These are phyloP conservation scores for Globisporangium middletonii DNA, from an alignment of 352 stramenopile species.

Conservation along the genomic window DNA sequence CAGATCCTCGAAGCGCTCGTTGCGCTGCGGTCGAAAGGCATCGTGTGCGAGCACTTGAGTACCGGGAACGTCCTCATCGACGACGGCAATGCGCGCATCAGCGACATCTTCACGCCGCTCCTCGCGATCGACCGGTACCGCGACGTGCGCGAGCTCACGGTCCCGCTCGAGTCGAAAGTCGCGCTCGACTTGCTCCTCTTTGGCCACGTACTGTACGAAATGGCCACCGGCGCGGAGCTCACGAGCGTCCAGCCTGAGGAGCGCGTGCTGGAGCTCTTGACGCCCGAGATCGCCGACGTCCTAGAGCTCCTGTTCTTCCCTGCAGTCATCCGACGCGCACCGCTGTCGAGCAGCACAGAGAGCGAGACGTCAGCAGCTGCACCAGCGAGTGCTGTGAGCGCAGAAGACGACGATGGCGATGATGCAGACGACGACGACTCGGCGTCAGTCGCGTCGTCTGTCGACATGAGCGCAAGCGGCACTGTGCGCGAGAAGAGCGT, in stretches of 20 bases:
- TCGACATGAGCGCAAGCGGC: conserved; percentile 2
- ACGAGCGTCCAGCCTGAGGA: conserved; percentile 31
- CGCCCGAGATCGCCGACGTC: conserved; percentile 50
- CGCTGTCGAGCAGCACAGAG: neutral
- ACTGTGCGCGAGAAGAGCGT: conserved; percentile 21
- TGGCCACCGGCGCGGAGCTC: conserved; percentile 64
- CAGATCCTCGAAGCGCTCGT: conserved; percentile 58
- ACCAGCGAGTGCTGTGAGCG: neutral
- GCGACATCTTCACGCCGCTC: conserved; percentile 59
- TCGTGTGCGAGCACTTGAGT: conserved; percentile 66
- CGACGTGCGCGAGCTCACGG: conserved; percentile 44
- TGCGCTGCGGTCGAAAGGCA: conserved; percentile 46
- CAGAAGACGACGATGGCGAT: neutral
- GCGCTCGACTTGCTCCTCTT: conserved; percentile 69
- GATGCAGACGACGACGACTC: conserved; percentile 1
- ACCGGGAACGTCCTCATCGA: conserved; percentile 64
- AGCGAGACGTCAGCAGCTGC: neutral
- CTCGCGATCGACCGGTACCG: conserved; percentile 53
- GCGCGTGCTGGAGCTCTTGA: conserved; percentile 42
- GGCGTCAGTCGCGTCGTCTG: neutral
- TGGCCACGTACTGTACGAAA: conserved; percentile 70
- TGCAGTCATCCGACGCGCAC: conserved; percentile 1
- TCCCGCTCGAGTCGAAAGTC: conserved; percentile 55
- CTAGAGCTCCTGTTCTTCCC: conserved; percentile 52
- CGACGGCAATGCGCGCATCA: conserved; percentile 42